A percentile compares a stretch with the other conserved stretches of the same genome.
Evolutionary conservation across 129 eudicot genomes (phyloP).

Genomic region (Heracleum sosnowskyi): DNA sequence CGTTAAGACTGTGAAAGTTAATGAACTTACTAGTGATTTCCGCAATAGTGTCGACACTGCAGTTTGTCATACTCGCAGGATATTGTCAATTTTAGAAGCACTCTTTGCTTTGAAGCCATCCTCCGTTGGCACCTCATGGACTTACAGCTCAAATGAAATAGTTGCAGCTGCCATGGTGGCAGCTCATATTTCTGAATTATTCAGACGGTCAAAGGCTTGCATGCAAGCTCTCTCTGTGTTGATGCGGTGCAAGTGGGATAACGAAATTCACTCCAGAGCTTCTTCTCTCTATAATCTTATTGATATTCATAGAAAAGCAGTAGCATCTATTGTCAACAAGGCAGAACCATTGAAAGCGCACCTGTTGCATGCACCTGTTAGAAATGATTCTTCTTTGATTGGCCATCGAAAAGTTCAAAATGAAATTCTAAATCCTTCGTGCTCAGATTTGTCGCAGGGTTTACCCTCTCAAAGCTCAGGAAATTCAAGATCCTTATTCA

Average conservation of each 20-base stretch:
- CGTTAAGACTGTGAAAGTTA: constrained; percentile 32
- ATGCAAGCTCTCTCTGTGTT: constrained; percentile 69
- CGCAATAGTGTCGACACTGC: constrained; percentile 62
- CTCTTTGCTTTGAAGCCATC: constrained; percentile 87
- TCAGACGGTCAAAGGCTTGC: constrained; percentile 83
- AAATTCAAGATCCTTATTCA: constrained; percentile 19
- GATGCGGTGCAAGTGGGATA: constrained; percentile 87
- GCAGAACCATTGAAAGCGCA: constrained; percentile 96
- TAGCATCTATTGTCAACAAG: constrained; percentile 87
- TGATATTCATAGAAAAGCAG: constrained; percentile 81
- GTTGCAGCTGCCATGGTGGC: constrained; percentile 99
- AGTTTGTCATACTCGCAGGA: constrained; percentile 65
- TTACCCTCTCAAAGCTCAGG: constrained; percentile 27
- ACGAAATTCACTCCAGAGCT: constrained; percentile 68
- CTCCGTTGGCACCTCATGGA: constrained; percentile 89
- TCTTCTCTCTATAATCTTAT: constrained; percentile 75
- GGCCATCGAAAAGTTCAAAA: constrained; percentile 42
- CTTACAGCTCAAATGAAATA: constrained; percentile 89
- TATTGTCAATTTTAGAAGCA: constrained; percentile 72
- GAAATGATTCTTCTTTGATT: constrained; percentile 33
- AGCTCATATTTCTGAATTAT: constrained; percentile 87
- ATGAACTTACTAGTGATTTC: constrained; percentile 34
- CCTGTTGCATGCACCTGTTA: constrained; percentile 46
- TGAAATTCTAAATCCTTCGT: constrained; percentile 23
- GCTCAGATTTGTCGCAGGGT: constrained; percentile 31